Evolutionary conservation across 1,284 basidiomycete species (phyloP).

Genomic region (Puccinia horiana): DNA sequence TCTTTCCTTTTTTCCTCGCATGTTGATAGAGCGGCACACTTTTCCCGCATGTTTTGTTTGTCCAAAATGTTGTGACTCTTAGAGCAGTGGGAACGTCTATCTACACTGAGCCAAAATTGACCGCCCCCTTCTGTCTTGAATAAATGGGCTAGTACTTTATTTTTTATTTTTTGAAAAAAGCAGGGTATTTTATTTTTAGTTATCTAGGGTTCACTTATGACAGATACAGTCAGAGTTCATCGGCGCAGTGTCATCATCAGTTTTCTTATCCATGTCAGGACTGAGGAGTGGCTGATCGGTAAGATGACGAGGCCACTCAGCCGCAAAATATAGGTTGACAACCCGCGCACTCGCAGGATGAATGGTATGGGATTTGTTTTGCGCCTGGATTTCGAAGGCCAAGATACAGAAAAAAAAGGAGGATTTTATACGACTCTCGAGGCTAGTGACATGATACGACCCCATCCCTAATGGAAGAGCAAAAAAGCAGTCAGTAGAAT

Average conservation of each 20-base stretch:
- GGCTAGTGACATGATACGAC: conserved; percentile 42
- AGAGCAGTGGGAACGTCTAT: no score
- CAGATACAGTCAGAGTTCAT: no score
- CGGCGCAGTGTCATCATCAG: not conserved
- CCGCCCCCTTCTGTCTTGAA: no score
- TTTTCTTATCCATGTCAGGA: not conserved
- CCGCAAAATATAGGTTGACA: not conserved
- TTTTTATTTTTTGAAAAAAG: no score
- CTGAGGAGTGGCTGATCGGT: not conserved
- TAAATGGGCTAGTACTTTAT: no score
- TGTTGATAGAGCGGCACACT: not conserved
- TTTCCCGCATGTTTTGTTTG: not conserved
- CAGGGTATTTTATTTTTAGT: no score
- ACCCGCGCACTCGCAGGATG: not conserved
- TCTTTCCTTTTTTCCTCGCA: not conserved
- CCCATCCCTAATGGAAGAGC: conserved; percentile 33
- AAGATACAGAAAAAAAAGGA: not conserved
- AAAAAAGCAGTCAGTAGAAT: not conserved
- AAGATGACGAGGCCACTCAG: not conserved
- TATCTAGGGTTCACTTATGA: no score
- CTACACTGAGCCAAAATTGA: no score
- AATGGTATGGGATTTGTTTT: not conserved
- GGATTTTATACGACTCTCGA: conserved; percentile 36
- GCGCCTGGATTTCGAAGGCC: not conserved
- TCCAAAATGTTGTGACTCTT: no score